Percentiles rank a stretch among this genome's conserved stretches.
Evolutionary conservation across 148 eudicot species (phyloP).

Genomic region (Suaeda aralocaspica): DNA sequence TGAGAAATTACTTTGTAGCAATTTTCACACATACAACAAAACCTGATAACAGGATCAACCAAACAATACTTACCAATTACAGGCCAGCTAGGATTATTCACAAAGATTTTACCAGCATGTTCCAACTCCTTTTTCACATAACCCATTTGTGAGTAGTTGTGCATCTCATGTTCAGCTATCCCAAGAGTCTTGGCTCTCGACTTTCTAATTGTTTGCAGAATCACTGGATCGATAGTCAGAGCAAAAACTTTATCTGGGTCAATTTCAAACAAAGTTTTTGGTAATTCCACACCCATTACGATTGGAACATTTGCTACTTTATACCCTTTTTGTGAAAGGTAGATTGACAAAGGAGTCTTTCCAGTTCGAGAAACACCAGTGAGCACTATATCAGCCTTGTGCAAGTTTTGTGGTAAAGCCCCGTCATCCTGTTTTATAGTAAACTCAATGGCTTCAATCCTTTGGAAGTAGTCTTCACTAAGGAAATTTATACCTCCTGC

Average conservation of each 20-base stretch:
- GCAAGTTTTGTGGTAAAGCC: constrained; percentile 72
- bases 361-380: constrained; percentile 92
- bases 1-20: not conserved
- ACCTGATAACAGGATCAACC: not conserved
- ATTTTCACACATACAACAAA: not conserved
- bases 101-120: constrained; percentile 56
- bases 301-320: constrained; percentile 93
- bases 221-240: constrained; percentile 69
- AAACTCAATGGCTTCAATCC: constrained; percentile 92
- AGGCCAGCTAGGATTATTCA: constrained; percentile 81
- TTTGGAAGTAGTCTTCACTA: constrained; percentile 70
- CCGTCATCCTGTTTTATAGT: constrained; percentile 98
- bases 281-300: constrained; percentile 62
- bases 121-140: constrained; percentile 69
- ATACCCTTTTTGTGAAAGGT: constrained; percentile 84
- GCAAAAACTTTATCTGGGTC: constrained; percentile 77
- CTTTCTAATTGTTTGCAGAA: constrained; percentile 68
- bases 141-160: constrained; percentile 72
- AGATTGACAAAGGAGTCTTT: constrained; percentile 86
- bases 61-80: constrained; percentile 66
- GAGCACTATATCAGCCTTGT: constrained; percentile 72
- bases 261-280: constrained; percentile 58
- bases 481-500: constrained; percentile 68
- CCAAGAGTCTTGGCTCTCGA: constrained; percentile 82
- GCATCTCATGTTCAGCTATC: constrained; percentile 38